Base-by-base conservation (phyloP, 164 flowering plant genomes). In the Aristolochia contorta region DNA sequence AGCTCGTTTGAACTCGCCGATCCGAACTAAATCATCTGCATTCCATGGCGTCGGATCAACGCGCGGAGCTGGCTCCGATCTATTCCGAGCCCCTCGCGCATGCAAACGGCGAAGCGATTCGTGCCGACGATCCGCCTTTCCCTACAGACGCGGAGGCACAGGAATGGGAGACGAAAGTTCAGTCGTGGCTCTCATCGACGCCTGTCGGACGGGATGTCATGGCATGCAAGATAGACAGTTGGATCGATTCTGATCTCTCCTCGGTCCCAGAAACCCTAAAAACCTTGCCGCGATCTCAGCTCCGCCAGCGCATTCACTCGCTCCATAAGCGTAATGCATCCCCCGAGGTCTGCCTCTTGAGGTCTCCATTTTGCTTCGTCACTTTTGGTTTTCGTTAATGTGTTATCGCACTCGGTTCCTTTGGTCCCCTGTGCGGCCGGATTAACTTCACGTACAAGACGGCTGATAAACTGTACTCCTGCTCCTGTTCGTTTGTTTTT, bases 161-260 rank as follows among this genome's bases (percentile, higher is more conserved):
- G 54, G 81, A 77, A 69, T 83, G 86, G 88, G 81, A 77, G 60
- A 63, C 69, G 58, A 71, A 67, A 74, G 78, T 76, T 59, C 74
- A 73, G 48, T 69, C 76, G 12, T 85, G 91, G 91, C 66, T 85
- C 43, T 60, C 74, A 47, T 74, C 80, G 12, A 61, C 81, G 60
- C 81, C 88, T 3, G 79, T 71, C 30, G 81, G 79, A 6, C 67
- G 67, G 50, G 68, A 72, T 60, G 77, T 78, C 47, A 67, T 61
- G 50, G 53, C 57, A 63, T 46, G 21, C 61, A 81, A 85, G 66
- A 74, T 85, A 47, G 86, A 85, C 61, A 76, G 71, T n/a, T 85
- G 91, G 88, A 61, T 83, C 62, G 71, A 58, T 57, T 69, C 82
- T 25, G 77, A 75, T 57, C 65, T n/a, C 56, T 57, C 57, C 9